These are phyloP conservation scores for Apodospora peruviana DNA, from an alignment of 495 filamentous ascomycete genomes.

Conservation along the genomic window DNA sequence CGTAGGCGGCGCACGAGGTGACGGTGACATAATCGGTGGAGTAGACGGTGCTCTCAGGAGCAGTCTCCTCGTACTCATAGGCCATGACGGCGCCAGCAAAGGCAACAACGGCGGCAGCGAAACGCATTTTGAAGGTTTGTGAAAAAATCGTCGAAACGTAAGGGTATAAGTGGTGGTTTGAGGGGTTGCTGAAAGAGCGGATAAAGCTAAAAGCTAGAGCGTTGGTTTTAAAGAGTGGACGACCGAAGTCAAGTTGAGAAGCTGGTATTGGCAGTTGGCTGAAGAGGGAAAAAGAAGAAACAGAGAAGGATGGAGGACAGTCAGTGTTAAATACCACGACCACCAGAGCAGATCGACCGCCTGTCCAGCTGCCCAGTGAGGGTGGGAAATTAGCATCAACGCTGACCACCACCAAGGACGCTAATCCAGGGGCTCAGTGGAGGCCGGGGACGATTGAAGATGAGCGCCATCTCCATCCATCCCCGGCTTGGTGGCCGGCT, in stretches of 20 bases:
- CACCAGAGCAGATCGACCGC: not conserved
- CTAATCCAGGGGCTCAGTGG: constrained; percentile 31
- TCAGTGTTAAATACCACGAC: constrained; percentile 25
- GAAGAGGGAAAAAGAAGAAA: constrained; percentile 34
- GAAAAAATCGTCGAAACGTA: constrained; percentile 31
- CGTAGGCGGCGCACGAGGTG: constrained; percentile 46
- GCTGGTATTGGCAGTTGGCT: constrained; percentile 45
- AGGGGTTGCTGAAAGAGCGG: constrained; percentile 28
- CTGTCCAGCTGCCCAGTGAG: constrained; percentile 1
- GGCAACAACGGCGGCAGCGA: constrained; percentile 41
- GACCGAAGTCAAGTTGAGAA: constrained; percentile 50
- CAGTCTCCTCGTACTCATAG: constrained; percentile 10
- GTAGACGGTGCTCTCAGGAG: constrained; percentile 43
- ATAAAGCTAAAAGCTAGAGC: constrained; percentile 36
- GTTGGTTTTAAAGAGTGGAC: constrained; percentile 51
- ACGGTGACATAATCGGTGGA: constrained; percentile 51
- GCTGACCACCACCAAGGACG: constrained; percentile 16
- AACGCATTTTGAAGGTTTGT: constrained; percentile 51
- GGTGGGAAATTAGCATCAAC: constrained; percentile 28
- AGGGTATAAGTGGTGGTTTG: constrained; percentile 14
- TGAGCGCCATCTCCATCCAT: constrained; percentile 9
- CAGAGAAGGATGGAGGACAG: constrained; percentile 17
- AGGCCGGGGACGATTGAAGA: constrained; percentile 10
- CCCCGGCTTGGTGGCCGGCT: no score
- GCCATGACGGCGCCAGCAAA: constrained; percentile 48